Base-by-base conservation (phyloP, 352 stramenopile species). In the Paralagenidium karlingii region DNA sequence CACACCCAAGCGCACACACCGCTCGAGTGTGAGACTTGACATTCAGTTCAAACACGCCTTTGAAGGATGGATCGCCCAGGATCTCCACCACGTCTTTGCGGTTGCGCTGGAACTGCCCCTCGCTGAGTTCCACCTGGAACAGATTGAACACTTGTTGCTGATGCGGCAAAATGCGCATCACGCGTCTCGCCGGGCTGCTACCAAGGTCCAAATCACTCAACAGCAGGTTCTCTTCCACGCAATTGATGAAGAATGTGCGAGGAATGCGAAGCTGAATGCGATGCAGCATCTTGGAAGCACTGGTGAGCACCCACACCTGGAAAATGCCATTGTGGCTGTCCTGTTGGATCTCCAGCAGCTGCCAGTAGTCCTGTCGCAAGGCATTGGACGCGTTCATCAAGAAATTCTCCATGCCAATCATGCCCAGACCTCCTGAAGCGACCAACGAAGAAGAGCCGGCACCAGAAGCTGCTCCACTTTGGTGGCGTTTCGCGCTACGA, bases 241-340 rank as follows among this genome's bases (percentile, higher is more conserved):
- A 36, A 21, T 36, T 19, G 7, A 36, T 16, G 30, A 21, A 36
- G 7, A 36, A 36, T 7, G 21, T 19, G 21, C 30, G 30, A 7
- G 30, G 30, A 21, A 36, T 19, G 19, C 21, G 19, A 19, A 36
- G 30, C 30, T 36, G 16, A 36, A 36, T 36, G 30, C 30, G 30
- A 16, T 36, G 30, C 3, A 36, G 30, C 21, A 36, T 16, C 30
- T 19, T 68, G n/a, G 53, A 57, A 22, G 19, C 30, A 8, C 59
- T 62, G n/a, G 95, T 94, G 53, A 99, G 81, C n/a, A 96, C 87
- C 83, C 90, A 98, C n/a, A 96, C 75, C 19, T 85, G 81, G 42
- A 98, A 96, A 10, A 82, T 68, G 24, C 94, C 93, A 29, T 43
- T 51, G 12, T 56, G 64, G 27, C 59, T 58, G 32, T 64, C 53